Base-by-base conservation (phyloP, 805 yeast species). In the Nakazawaea populi region DNA sequence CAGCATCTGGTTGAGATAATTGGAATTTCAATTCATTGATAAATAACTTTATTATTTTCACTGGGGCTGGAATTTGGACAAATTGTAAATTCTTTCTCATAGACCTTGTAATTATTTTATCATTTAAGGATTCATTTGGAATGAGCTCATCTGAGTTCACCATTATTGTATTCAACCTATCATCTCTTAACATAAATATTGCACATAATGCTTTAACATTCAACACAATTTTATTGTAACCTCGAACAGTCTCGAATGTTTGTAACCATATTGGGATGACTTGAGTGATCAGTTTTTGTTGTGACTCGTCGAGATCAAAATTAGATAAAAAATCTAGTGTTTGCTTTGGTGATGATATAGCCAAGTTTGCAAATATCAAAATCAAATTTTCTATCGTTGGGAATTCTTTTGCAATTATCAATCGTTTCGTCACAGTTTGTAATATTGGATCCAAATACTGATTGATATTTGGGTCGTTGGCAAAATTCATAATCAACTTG, bases 241-340 rank as follows among this genome's bases (percentile, higher is more conserved):
- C 97, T 53, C 92, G 74, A 39, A 91, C 78, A 1, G 85, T 81
- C 58, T 88, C 92, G 65, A 89, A 91, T 2, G 89, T 77, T 29
- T 79, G 80, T 46, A 92, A 76, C 98, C 98, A 94, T 47, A 87
- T 83, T 2, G 85, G 83, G 47, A 92, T 63, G 1, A 46, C 41
- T 8, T 12, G 10, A 30, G 36, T 40, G 39, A 35, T 32, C 52
- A 14, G 55, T 2, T 54, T 50, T 4, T 69, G 68, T 14, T 18
- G 24, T 14, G 57, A 61, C 6, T 57, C 62, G 7, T 38, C 28
- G 30, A 71, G 51, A 5, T 56, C 56, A 51, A 79, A 68, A 7
- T 67, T 65, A 24, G 72, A 68, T 47, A 92, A 73, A 52, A 89
- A 83, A 39, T 80, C 72, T 2, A 91, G 67, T 37, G 89, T 82